A percentile compares a stretch with the other conserved stretches of the same genome.
Evolutionary conservation across 1,139 yeast genomes (phyloP).

Genomic region (Scheffersomyces titani): DNA sequence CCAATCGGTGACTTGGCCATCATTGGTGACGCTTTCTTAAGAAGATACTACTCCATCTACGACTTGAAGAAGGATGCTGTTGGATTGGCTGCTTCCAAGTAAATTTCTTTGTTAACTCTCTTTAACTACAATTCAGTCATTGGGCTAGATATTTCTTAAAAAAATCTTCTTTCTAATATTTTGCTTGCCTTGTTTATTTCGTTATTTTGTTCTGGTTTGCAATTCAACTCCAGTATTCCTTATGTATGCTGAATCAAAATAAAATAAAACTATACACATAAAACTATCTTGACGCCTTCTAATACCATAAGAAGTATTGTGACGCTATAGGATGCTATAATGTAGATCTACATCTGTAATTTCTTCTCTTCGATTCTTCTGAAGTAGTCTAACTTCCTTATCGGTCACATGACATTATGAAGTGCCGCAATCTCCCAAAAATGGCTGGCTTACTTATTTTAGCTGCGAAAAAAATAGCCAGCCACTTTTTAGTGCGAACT

Average conservation of each 20-base stretch:
- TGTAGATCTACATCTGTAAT: background rate
- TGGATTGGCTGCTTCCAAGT: constrained; percentile 80
- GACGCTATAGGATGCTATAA: background rate
- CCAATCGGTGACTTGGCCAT: constrained; percentile 97
- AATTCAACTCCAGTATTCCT: background rate
- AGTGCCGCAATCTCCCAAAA: background rate
- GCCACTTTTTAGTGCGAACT: background rate
- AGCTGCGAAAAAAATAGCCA: background rate
- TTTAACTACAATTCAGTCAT: background rate
- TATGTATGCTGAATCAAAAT: background rate
- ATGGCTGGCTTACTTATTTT: background rate
- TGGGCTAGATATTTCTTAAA: background rate
- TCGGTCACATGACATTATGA: background rate
- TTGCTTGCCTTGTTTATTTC: background rate
- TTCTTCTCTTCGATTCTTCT: background rate
- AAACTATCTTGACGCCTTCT: background rate
- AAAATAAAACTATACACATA: background rate
- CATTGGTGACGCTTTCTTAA: constrained; percentile 95
- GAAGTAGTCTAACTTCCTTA: too few species aligned
- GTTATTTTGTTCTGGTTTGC: background rate
- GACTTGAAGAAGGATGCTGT: constrained; percentile 89
- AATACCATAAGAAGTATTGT: too few species aligned
- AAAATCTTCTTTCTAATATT: background rate
- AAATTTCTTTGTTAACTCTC: constrained; percentile 9
- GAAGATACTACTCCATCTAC: constrained; percentile 91